Conservation (phyloP, 169 alveolate genomes). For the Perkinsus chesapeaki region DNA sequence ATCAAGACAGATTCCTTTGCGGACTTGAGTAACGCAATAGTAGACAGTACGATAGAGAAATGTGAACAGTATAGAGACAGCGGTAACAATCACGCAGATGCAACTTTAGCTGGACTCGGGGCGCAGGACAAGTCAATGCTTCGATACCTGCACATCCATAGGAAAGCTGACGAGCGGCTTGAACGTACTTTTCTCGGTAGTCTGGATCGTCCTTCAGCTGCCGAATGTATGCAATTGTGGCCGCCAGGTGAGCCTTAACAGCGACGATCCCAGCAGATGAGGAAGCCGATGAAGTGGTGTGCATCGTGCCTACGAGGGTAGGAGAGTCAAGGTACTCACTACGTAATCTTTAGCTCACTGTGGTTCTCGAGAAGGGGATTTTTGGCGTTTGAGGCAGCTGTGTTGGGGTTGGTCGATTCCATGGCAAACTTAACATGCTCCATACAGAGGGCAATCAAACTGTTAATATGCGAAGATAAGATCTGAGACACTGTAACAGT, state of each 20-base stretch:
- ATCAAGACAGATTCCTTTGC: too few relatives aligned
- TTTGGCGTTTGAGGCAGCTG: not conserved
- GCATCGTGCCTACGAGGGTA: not conserved
- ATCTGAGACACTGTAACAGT: not conserved
- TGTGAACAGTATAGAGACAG: not conserved
- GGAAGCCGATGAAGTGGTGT: not conserved
- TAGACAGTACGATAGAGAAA: not conserved
- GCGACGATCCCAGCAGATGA: not conserved
- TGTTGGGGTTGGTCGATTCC: not conserved
- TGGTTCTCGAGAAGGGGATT: not conserved
- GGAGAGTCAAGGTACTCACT: not conserved
- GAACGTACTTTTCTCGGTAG: not conserved
- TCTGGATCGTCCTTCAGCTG: not conserved
- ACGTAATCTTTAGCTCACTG: not conserved
- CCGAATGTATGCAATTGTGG: not conserved
- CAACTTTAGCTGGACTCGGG: not conserved
- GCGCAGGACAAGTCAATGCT: not conserved
- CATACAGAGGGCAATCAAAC: slow-evolving; percentile 19
- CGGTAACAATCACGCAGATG: not conserved
- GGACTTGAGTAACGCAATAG: not conserved
- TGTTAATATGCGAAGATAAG: slow-evolving; percentile 14
- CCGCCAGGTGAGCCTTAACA: not conserved
- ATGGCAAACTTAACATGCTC: slow-evolving; percentile 23
- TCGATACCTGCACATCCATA: not conserved
- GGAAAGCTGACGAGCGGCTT: not conserved